phyloP scores from a whole-genome alignment of 2,329 filamentous ascomycete genomes.

The Cladosporium sp. region DNA sequence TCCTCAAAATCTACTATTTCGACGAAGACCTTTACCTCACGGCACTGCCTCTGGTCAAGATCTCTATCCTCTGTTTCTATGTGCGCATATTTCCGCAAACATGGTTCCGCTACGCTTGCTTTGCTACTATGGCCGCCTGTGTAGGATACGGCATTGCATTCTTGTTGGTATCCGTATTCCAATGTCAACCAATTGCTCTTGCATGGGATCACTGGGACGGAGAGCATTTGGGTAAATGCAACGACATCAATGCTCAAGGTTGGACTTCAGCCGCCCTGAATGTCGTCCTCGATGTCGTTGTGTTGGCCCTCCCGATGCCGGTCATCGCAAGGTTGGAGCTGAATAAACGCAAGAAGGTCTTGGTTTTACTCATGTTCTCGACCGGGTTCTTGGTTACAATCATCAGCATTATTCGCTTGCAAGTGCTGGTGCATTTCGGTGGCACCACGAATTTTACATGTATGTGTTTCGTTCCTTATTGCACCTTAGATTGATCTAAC shows the following conservation, averaged over 20 bases:
- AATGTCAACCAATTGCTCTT: conserved; percentile 20
- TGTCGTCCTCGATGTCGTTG: conserved; percentile 26
- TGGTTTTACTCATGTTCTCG: conserved; percentile 21
- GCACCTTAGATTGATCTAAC: background rate
- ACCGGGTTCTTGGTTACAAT: conserved; percentile 21
- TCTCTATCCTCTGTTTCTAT: conserved; percentile 37
- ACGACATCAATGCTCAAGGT: conserved; percentile 22
- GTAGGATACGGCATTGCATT: conserved; percentile 19
- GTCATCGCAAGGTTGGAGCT: conserved; percentile 18
- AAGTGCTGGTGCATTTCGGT: conserved; percentile 20
- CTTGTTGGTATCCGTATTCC: conserved; percentile 20
- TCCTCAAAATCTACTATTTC: conserved; percentile 20
- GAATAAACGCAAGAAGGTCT: conserved; percentile 21
- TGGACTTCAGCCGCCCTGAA: conserved; percentile 22
- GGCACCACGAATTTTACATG: conserved; percentile 20
- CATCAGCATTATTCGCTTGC: conserved; percentile 21
- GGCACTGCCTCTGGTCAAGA: conserved; percentile 33
- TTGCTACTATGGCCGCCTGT: conserved; percentile 25
- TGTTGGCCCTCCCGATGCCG: conserved; percentile 26
- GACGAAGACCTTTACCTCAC: conserved; percentile 22
- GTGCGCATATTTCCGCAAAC: conserved; percentile 37
- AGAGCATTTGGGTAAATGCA: conserved; percentile 18
- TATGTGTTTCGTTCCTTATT: background rate
- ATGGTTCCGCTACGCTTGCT: conserved; percentile 32
- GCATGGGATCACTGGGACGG: conserved; percentile 21